Conservation (phyloP, 805 yeast genomes). For the Metschnikowia anglica region DNA sequence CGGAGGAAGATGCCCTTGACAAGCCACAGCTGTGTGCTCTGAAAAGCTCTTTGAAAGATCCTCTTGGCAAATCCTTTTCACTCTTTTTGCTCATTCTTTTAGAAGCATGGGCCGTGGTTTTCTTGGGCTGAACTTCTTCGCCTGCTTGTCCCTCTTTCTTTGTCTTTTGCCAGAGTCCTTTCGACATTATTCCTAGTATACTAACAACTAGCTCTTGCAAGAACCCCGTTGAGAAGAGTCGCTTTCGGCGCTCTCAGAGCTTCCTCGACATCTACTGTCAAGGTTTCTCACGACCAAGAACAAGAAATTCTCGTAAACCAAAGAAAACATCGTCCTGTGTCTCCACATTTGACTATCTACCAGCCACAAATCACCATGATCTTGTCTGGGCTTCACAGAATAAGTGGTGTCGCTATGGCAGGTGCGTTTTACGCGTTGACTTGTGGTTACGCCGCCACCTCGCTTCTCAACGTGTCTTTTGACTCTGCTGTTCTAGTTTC, state of each 20-base stretch:
- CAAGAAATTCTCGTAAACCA: slow-evolving; percentile 72
- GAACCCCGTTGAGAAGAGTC: slow-evolving; percentile 12
- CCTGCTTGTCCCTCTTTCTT: background rate
- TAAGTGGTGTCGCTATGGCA: slow-evolving; percentile 83
- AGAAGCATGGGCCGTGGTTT: too few relatives aligned
- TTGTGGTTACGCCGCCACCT: slow-evolving; percentile 67
- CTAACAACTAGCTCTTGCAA: slow-evolving; percentile 16
- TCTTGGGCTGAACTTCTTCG: background rate
- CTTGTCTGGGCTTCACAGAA: slow-evolving; percentile 79
- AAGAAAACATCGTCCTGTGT: slow-evolving; percentile 82
- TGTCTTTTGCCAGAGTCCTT: background rate
- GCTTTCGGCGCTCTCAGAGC: slow-evolving; percentile 12
- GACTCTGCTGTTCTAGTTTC: slow-evolving; percentile 55
- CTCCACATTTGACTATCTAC: slow-evolving; percentile 89
- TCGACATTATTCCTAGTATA: background rate
- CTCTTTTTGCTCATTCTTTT: too few relatives aligned
- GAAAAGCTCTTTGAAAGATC: too few relatives aligned
- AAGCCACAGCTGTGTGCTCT: too few relatives aligned
- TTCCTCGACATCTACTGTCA: slow-evolving; percentile 31
- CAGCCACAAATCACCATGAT: slow-evolving; percentile 87
- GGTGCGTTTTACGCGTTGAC: slow-evolving; percentile 77
- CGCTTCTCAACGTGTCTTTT: slow-evolving; percentile 54
- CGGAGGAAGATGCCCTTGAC: too few relatives aligned
- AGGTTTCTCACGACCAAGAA: slow-evolving; percentile 61
- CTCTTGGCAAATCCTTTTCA: too few relatives aligned